Evolutionary conservation across 306 rosid species (phyloP).

Genomic region (barrel medic (Medicago truncatula)): DNA sequence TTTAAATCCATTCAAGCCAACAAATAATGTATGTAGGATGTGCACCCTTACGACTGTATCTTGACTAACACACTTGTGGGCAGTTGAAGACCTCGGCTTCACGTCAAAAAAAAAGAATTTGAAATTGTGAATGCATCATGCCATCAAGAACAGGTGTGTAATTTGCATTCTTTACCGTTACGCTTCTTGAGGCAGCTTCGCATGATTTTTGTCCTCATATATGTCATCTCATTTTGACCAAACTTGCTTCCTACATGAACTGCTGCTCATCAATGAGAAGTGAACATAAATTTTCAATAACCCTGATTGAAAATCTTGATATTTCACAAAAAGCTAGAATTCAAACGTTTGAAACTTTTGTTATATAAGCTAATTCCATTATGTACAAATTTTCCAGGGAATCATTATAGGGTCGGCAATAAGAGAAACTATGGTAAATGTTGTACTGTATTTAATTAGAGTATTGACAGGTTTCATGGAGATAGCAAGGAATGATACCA

Average conservation of each 20-base stretch:
- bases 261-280: slow-evolving; percentile 23
- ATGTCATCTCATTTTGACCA: slow-evolving; percentile 14
- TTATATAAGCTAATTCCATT: slow-evolving; percentile 16
- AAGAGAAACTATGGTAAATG: slow-evolving; percentile 33
- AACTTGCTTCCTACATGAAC: slow-evolving; percentile 32
- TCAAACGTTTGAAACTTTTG: slow-evolving; percentile 10
- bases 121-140: slow-evolving; percentile 39
- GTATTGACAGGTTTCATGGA: slow-evolving; percentile 7
- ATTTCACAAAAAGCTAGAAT: slow-evolving; percentile 18
- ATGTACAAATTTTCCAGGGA: slow-evolving; percentile 19
- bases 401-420: slow-evolving; percentile 6
- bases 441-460: slow-evolving; percentile 19
- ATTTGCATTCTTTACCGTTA: slow-evolving; percentile 22
- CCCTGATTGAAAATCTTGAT: slow-evolving; percentile 22
- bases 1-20: slow-evolving; percentile 21
- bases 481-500: slow-evolving; percentile 17
- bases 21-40: slow-evolving; percentile 5
- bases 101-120: slow-evolving; percentile 18
- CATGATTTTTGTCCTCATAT: slow-evolving; percentile 18
- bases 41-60: slow-evolving; percentile 3
- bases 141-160: slow-evolving; percentile 35
- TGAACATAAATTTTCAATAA: slow-evolving; percentile 21
- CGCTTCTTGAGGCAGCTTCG: slow-evolving; percentile 38
- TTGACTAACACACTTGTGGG: slow-evolving; percentile 12
- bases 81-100: slow-evolving; percentile 34